Evolutionary conservation across 306 rosid species (phyloP).

Genomic region (Prinsepia uniflora): DNA sequence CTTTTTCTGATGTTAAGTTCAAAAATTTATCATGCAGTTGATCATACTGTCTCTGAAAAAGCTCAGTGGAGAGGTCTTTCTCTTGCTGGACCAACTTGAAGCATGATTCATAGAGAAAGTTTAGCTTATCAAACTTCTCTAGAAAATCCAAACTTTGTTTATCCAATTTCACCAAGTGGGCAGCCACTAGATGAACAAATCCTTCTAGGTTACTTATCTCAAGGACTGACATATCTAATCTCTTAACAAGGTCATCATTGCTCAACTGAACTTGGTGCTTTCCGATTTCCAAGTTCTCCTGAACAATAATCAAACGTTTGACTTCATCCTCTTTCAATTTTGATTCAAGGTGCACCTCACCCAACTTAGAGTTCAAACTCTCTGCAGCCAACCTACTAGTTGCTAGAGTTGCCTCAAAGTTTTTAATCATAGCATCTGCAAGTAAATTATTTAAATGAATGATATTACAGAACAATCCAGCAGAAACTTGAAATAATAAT

Average conservation of each 20-base stretch:
- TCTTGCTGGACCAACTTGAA: slow-evolving; percentile 62
- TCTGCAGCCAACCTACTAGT: slow-evolving; percentile 53
- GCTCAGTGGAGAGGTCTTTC: slow-evolving; percentile 49
- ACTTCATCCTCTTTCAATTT: slow-evolving; percentile 65
- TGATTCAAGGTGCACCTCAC: slow-evolving; percentile 49
- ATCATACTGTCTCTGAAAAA: slow-evolving; percentile 52
- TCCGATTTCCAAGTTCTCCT: slow-evolving; percentile 52
- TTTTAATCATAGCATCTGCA: slow-evolving; percentile 67
- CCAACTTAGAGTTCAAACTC: slow-evolving; percentile 57
- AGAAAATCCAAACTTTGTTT: slow-evolving; percentile 52
- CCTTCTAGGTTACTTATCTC: slow-evolving; percentile 61
- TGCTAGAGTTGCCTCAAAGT: slow-evolving; percentile 51
- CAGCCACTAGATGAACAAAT: slow-evolving; percentile 44
- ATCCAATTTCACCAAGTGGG: slow-evolving; percentile 57
- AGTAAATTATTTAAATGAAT: neutral
- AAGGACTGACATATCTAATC: slow-evolving; percentile 47
- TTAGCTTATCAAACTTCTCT: slow-evolving; percentile 63
- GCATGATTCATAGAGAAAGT: slow-evolving; percentile 55
- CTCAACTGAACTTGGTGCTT: slow-evolving; percentile 49
- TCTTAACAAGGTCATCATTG: slow-evolving; percentile 46
- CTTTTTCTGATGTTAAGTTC: slow-evolving; percentile 48
- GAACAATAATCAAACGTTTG: slow-evolving; percentile 32
- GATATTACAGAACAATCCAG: slow-evolving; percentile 14
- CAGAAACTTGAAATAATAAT: neutral
- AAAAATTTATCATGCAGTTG: slow-evolving; percentile 52